Base-by-base conservation (phyloP, 2,329 filamentous ascomycete species). In the Fusarium pilosicola region DNA sequence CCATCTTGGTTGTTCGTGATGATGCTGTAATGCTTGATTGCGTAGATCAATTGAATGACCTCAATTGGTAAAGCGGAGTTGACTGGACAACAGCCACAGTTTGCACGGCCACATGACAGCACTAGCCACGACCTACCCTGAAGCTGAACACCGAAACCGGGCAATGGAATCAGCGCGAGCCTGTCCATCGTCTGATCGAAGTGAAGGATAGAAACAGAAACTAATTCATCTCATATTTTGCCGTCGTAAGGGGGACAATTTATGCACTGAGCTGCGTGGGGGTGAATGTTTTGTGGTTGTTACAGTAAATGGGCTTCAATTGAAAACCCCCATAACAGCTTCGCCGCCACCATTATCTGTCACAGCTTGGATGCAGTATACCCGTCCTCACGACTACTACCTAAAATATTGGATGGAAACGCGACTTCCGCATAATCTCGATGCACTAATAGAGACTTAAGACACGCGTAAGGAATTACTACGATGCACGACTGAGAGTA, bases 241-340 rank as follows among this genome's bases (percentile, higher is more conserved):
- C 9, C 6, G 2, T 34, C 14, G 0, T 18, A n/a, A 2, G 28
- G 12, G 17, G 0, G 6, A 13, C 2, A 10, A 14, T 2, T 18
- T 7, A 9, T 18, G 3, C 1, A 17, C 8, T 20, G 9, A 24
- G 12, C 13, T 17, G 2, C 8, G 6, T 3, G 8, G 36, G 26
- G 18, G 11, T 38, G 3, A 12, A 8, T 1, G 1, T 5, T 1
- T 32, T 3, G 6, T 60, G 9, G 24, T 17, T 34, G 32, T 15
- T 8, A 17, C 14, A 34, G 7, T 17, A 4, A 17, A 17, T 34
- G 15, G 0, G 32, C 32, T 34, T 34, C 14, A 15, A 34, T 34
- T 34, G 3, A 0, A 34, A 1, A 0, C 32, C 3, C 15, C 14
- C 14, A 15, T 4, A 0, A 34, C 15, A 0, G 14, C 3, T 3